These are phyloP conservation scores for Rhododendron griersonianum DNA, from an alignment of 148 eudicot genomes.

Conservation along the genomic window DNA sequence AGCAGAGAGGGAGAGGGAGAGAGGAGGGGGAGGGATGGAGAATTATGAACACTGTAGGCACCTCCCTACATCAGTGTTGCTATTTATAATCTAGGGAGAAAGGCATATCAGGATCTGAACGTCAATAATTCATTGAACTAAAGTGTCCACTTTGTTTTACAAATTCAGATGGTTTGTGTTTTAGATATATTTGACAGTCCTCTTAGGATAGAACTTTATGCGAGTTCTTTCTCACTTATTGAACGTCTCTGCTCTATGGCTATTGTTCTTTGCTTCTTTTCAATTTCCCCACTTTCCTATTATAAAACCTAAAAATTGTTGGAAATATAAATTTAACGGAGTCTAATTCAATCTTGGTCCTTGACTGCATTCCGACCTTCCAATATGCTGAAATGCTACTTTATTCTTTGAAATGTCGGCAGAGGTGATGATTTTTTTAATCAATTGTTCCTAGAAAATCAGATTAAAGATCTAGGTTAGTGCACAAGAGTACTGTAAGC, in stretches of 20 bases:
- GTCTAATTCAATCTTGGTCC: not conserved
- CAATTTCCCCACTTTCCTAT: not conserved
- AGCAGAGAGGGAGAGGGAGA: not conserved
- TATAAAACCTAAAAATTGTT: not conserved
- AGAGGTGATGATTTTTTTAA: not conserved
- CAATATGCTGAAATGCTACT: constrained; percentile 20
- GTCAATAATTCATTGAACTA: not conserved
- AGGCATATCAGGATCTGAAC: not conserved
- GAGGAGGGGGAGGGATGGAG: not conserved
- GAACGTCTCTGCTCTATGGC: not conserved
- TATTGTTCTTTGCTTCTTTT: not conserved
- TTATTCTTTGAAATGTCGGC: constrained; percentile 7
- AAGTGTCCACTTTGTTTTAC: not conserved
- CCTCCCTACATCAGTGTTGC: not conserved
- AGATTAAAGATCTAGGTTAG: constrained; percentile 2
- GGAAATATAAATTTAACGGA: not conserved
- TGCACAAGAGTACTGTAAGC: constrained; percentile 3
- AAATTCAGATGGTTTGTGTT: not conserved
- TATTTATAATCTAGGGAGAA: not conserved
- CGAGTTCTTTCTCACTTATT: not conserved
- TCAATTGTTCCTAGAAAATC: constrained; percentile 5
- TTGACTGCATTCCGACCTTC: constrained; percentile 18
- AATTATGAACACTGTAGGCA: not conserved
- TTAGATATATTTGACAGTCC: not conserved
- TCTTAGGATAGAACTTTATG: not conserved